These are phyloP conservation scores for Pseudoneurospora amorphoporcata DNA, from an alignment of 495 filamentous ascomycete species.

Conservation along the genomic window DNA sequence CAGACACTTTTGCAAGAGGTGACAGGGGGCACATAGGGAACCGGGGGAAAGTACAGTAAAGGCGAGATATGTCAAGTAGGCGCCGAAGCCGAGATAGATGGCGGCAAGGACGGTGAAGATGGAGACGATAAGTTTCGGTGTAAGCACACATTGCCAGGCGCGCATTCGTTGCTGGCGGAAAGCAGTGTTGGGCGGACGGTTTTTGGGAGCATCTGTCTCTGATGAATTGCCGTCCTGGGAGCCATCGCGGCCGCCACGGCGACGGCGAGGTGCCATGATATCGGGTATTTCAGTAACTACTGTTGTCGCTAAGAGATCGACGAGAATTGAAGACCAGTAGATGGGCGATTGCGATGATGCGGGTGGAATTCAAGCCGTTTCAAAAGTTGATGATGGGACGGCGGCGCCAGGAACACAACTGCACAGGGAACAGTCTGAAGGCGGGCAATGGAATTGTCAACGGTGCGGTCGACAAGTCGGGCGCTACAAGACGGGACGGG, in stretches of 20 bases:
- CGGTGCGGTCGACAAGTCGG: background rate
- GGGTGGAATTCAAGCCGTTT: background rate
- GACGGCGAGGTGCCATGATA: constrained; percentile 26
- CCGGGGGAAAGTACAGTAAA: constrained; percentile 16
- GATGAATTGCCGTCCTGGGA: constrained; percentile 12
- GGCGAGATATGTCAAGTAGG: constrained; percentile 24
- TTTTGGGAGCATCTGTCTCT: constrained; percentile 20
- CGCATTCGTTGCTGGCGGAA: constrained; percentile 30
- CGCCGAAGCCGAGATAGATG: constrained; percentile 26
- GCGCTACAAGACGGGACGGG: background rate
- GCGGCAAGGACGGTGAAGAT: constrained; percentile 26
- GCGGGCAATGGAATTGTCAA: background rate
- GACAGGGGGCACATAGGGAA: background rate
- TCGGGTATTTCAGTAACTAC: background rate
- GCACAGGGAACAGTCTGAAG: background rate
- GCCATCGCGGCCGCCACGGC: constrained; percentile 17
- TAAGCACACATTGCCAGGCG: constrained; percentile 29
- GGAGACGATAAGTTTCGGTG: constrained; percentile 27
- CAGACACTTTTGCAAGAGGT: constrained; percentile 1
- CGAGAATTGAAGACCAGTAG: background rate
- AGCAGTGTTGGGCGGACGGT: constrained; percentile 26
- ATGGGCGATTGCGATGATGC: background rate
- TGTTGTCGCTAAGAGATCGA: background rate
- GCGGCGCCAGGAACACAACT: background rate
- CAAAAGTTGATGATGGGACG: background rate